A percentile compares a stretch with the other conserved stretches of the same genome.
Conservation (phyloP, 2,329 filamentous ascomycete genomes). For the Verticillium tricorpus region DNA sequence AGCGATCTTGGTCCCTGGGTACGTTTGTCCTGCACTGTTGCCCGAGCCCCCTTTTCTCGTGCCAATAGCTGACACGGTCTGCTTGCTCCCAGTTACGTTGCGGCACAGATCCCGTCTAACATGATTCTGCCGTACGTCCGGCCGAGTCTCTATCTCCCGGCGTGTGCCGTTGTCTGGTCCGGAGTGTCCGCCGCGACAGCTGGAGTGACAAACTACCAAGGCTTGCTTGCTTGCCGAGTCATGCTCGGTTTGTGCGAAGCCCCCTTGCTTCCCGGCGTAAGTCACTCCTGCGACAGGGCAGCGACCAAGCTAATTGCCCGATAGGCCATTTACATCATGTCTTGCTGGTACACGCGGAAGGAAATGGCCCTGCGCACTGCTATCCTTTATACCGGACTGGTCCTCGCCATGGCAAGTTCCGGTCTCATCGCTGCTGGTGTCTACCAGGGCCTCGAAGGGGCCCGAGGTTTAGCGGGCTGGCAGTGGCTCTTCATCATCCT, state of each 20-base stretch:
- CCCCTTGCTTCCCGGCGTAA: slow-evolving; percentile 12
- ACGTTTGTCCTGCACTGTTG: background rate
- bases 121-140: slow-evolving; percentile 21
- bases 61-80: background rate
- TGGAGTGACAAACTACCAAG: slow-evolving; percentile 6
- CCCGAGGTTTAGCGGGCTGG: slow-evolving; percentile 7
- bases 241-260: slow-evolving; percentile 9
- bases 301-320: background rate
- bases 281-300: background rate
- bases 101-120: slow-evolving; percentile 17
- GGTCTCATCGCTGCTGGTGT: slow-evolving; percentile 38
- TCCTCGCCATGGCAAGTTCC: slow-evolving; percentile 30
- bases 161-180: slow-evolving; percentile 12
- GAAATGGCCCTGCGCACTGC: slow-evolving; percentile 18
- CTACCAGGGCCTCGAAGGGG: slow-evolving; percentile 25
- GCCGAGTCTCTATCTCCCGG: slow-evolving; percentile 14
- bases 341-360: slow-evolving; percentile 19
- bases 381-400: slow-evolving; percentile 34
- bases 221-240: slow-evolving; percentile 6
- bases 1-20: slow-evolving; percentile 8
- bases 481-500: slow-evolving; percentile 18
- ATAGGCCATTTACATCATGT: slow-evolving; percentile 44
- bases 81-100: slow-evolving; percentile 10
- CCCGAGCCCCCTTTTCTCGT: background rate
- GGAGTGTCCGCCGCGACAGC: slow-evolving; percentile 12